Conservation (phyloP, 768 basidiomycete genomes). For the Boletus pseudo-olivaceus region DNA sequence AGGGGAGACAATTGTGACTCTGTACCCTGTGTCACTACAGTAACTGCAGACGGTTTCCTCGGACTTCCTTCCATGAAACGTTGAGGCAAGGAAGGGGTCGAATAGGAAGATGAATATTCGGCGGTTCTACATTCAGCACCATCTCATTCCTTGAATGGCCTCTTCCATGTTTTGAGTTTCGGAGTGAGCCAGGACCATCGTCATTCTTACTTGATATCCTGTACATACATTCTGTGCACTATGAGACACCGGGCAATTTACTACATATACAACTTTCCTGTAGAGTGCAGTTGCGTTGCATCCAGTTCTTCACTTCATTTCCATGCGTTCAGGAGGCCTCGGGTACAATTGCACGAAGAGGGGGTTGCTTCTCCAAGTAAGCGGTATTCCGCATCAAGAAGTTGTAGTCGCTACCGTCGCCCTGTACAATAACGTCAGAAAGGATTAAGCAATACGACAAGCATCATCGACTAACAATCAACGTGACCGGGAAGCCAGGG, state of each 20-base stretch:
- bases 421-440: slow-evolving; percentile 19
- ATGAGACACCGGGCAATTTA: not conserved
- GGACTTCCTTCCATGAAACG: not conserved
- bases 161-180: no score
- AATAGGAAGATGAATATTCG: not conserved
- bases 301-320: not conserved
- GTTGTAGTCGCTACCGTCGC: slow-evolving; percentile 22
- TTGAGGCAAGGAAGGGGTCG: not conserved
- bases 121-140: not conserved
- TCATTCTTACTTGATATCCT: no score
- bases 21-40: not conserved
- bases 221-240: not conserved
- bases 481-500: slow-evolving; percentile 35
- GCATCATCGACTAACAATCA: slow-evolving; percentile 30
- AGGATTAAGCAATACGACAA: not conserved
- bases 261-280: not conserved
- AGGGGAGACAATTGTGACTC: not conserved
- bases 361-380: slow-evolving; percentile 21
- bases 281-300: not conserved
- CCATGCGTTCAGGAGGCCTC: not conserved
- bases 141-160: no score
- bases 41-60: not conserved
- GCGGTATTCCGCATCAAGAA: slow-evolving; percentile 4
- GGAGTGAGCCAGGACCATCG: no score
- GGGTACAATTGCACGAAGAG: not conserved